Percentiles rank a stretch among this genome's conserved stretches.
Evolutionary conservation across 169 alveolate genomes (phyloP).

Genomic region (Cryptosporidium xiaoi): DNA sequence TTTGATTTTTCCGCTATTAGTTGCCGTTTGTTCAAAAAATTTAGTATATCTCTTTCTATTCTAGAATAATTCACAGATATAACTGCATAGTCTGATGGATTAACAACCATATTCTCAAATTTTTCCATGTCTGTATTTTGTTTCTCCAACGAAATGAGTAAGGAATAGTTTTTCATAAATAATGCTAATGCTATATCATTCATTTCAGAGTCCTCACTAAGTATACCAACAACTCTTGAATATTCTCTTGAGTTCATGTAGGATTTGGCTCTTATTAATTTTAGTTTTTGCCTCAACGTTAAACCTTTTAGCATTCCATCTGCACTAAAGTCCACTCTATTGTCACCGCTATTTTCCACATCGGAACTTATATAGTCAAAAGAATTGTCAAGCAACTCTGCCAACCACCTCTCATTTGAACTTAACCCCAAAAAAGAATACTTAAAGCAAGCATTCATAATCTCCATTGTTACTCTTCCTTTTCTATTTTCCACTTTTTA

Average conservation of each 20-base stretch:
- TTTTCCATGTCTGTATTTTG: constrained; percentile 13
- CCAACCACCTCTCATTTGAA: constrained; percentile 48
- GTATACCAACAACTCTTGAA: constrained; percentile 30
- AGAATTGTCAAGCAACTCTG: constrained; percentile 25
- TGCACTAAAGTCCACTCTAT: not conserved
- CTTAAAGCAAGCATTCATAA: constrained; percentile 23
- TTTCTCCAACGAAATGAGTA: constrained; percentile 49
- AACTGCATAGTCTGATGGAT: constrained; percentile 45
- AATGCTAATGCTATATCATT: constrained; percentile 4
- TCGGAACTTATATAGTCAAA: not conserved
- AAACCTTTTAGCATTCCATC: not conserved
- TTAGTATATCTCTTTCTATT: constrained; percentile 31
- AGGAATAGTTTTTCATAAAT: constrained; percentile 35
- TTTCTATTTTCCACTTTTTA: not conserved
- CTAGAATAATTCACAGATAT: constrained; percentile 6
- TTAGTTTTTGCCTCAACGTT: constrained; percentile 12
- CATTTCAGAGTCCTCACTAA: not conserved
- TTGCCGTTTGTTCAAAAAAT: constrained; percentile 7
- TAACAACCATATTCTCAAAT: constrained; percentile 32
- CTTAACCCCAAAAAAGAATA: constrained; percentile 54
- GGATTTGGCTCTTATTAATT: constrained; percentile 20
- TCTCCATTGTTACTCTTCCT: constrained; percentile 21
- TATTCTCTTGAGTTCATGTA: constrained; percentile 56
- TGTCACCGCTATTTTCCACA: constrained; percentile 3
- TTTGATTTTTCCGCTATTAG: not conserved